These are phyloP conservation scores for Lagerstroemia speciosa DNA, from an alignment of 345 rosid species.

Conservation along the genomic window DNA sequence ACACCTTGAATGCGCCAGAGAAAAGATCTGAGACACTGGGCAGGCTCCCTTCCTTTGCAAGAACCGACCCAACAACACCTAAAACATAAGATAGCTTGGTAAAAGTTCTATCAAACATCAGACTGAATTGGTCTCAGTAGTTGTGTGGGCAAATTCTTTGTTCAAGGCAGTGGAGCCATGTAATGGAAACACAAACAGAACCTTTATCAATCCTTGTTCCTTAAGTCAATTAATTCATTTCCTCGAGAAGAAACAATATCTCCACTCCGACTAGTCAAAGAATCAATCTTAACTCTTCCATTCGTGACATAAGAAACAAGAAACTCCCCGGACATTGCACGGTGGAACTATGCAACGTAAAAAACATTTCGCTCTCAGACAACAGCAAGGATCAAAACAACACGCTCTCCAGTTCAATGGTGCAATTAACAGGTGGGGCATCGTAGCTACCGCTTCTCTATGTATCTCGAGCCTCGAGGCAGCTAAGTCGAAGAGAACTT, in stretches of 20 bases:
- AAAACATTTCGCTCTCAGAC: neutral
- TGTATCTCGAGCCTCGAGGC: neutral
- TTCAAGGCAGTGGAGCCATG: neutral
- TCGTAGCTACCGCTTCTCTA: neutral
- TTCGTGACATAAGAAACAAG: neutral
- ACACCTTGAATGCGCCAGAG: slow-evolving; percentile 77
- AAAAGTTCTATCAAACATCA: neutral
- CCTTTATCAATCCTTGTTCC: neutral
- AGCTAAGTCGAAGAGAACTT: neutral
- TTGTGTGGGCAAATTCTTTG: no score
- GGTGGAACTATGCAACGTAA: neutral
- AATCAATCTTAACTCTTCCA: neutral
- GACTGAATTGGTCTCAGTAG: neutral
- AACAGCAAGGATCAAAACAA: neutral
- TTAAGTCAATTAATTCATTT: neutral
- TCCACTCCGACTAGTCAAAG: neutral
- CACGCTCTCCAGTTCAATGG: neutral
- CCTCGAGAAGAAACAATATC: neutral
- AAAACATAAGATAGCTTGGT: slow-evolving; percentile 7
- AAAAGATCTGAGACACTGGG: slow-evolving; percentile 43
- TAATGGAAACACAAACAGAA: neutral
- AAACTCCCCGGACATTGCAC: neutral
- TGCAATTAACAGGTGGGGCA: neutral
- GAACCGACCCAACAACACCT: slow-evolving; percentile 83
- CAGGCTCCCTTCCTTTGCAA: slow-evolving; percentile 61